Evolutionary conservation across 345 rosid species (phyloP).

Genomic region (Aurinia saxatilis): DNA sequence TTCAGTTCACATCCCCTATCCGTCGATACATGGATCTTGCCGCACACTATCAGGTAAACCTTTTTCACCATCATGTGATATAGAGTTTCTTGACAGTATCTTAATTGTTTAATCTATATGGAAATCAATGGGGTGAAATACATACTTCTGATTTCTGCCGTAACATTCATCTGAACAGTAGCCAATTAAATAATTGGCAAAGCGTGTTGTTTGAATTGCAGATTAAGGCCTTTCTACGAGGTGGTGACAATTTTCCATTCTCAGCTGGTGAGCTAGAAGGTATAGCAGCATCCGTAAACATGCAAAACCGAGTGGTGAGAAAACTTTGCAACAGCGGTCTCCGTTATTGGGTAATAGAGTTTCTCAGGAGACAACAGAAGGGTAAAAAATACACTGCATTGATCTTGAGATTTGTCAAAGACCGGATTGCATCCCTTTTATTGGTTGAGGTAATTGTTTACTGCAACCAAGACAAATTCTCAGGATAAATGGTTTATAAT

Average conservation of each 20-base stretch:
- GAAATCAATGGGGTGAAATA: background rate
- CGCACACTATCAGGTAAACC: slow-evolving; percentile 83
- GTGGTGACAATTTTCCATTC: slow-evolving; percentile 77
- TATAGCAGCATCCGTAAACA: slow-evolving; percentile 60
- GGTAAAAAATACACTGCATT: slow-evolving; percentile 64
- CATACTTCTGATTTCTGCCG: background rate
- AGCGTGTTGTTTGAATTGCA: slow-evolving; percentile 15
- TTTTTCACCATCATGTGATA: background rate
- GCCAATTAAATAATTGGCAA: background rate
- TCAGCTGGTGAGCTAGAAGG: slow-evolving; percentile 89
- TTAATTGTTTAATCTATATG: background rate
- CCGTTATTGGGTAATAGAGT: slow-evolving; percentile 87
- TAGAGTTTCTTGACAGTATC: background rate
- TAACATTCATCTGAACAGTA: background rate
- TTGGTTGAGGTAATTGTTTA: slow-evolving; percentile 58
- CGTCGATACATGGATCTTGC: slow-evolving; percentile 96
- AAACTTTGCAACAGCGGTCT: slow-evolving; percentile 58
- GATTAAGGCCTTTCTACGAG: slow-evolving; percentile 84
- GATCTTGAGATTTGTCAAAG: slow-evolving; percentile 77
- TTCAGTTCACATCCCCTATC: slow-evolving; percentile 95
- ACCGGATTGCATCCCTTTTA: slow-evolving; percentile 63
- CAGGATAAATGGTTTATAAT: background rate
- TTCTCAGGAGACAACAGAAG: slow-evolving; percentile 67
- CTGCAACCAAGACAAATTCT: background rate
- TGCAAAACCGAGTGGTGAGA: slow-evolving; percentile 51